Percentiles rank a stretch among this genome's conserved stretches.
phyloP scores from a whole-genome alignment of 805 yeast genomes.

The Saccharomyces cerevisiae region DNA sequence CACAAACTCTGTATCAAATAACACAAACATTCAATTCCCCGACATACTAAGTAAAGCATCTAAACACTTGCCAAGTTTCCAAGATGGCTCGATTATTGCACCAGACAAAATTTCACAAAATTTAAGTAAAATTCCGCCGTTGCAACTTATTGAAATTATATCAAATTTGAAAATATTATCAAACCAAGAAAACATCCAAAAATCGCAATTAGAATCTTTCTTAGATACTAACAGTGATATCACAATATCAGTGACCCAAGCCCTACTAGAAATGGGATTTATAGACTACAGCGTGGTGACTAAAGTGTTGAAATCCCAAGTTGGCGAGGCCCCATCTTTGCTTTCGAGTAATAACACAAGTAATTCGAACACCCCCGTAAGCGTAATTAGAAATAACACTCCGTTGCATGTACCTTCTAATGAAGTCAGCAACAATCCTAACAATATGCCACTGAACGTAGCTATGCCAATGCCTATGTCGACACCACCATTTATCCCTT shows the following conservation, averaged over 20 bases:
- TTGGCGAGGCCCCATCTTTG: slow-evolving; percentile 4
- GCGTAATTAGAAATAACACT: slow-evolving; percentile 2
- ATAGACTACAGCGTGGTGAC: slow-evolving; percentile 62
- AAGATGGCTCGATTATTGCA: slow-evolving; percentile 37
- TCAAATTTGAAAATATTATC: slow-evolving; percentile 56
- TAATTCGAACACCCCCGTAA: slow-evolving; percentile 6
- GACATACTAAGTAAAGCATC: slow-evolving; percentile 47
- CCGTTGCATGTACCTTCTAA: slow-evolving; percentile 6
- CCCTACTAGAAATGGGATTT: slow-evolving; percentile 67
- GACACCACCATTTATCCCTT: slow-evolving; percentile 7
- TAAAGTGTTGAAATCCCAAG: slow-evolving; percentile 35
- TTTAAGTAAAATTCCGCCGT: slow-evolving; percentile 58
- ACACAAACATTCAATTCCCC: slow-evolving; percentile 34
- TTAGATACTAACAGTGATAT: slow-evolving; percentile 46
- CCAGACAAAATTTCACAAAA: slow-evolving; percentile 45
- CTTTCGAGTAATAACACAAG: slow-evolving; percentile 2
- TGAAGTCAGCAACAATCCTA: slow-evolving; percentile 11
- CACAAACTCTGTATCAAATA: slow-evolving; percentile 1
- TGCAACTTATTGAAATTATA: slow-evolving; percentile 58
- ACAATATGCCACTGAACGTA: slow-evolving; percentile 6
- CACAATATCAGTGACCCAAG: slow-evolving; percentile 64
- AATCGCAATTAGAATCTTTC: slow-evolving; percentile 43
- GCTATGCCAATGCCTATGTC: slow-evolving; percentile 11
- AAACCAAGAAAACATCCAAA: slow-evolving; percentile 39
- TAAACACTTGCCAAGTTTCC: slow-evolving; percentile 44